Base-by-base conservation (phyloP, 495 filamentous ascomycete species). In the Penicillium taxi region DNA sequence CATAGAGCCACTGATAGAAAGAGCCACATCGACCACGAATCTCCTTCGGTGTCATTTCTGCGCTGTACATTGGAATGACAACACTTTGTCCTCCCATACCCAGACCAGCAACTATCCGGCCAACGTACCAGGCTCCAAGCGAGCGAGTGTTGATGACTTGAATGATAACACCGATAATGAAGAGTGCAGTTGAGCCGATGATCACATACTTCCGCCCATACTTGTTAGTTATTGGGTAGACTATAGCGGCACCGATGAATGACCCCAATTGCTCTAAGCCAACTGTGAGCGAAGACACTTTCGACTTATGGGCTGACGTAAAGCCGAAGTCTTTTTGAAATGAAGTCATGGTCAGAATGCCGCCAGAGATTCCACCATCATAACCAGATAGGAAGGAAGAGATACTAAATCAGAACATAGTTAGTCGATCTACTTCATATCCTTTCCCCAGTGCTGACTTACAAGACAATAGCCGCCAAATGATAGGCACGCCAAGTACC, bases 71-170 rank as follows among this genome's bases (percentile, higher is more conserved):
- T 4, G 77, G 75, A 0, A 75, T 70, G 17, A 75, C 66, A 2
- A 70, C 70, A 6, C 72, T 69, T 6, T 73, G 69, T 6, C 63
- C 70, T 2, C 75, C 75, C 43, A 78, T 66, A 0, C 75, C 75
- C 15, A 81, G 44, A 14, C 75, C 75, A 15, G 68, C 63, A 26
- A 79, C 55, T 18, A 75, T 55, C 39, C 75, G 58, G n/a, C 62
- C 67, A 0, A 61, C 39, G 32, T 72, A 72, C 50, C 68, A 74
- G 26, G 60, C 48, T 0, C 50, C 44, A 1, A 71, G 41, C 2
- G 64, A 63, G 32, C 60, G 65, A 1, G 53, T 57, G 32, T 67
- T 66, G 41, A 69, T 47, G 4, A 66, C 49, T 33, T 72, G 65
- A 7, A 74, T 50, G 19, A 74, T 41, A 18, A 64, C 67, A 7